A percentile compares a stretch with the other conserved stretches of the same genome.
Conservation (phyloP, 371 early-diverging fungal species). For the Syncephalastrum sp. region DNA sequence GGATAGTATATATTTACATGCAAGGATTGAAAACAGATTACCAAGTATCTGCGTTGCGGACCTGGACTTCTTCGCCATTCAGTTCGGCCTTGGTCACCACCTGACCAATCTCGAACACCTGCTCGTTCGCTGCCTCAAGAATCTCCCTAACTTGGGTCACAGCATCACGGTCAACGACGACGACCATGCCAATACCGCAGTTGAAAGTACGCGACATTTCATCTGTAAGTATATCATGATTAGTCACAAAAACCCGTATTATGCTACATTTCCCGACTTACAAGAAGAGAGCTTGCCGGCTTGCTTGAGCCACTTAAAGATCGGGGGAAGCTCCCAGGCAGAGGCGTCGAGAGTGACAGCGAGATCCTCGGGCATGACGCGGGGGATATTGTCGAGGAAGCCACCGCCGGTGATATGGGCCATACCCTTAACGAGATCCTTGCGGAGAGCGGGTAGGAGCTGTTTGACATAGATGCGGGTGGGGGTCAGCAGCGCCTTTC, state of each 20-base stretch:
- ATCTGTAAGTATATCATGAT: conserved; percentile 23
- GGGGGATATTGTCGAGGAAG: conserved; percentile 95
- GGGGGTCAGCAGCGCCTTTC: conserved; percentile 86
- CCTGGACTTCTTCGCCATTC: conserved; percentile 59
- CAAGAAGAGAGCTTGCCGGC: conserved; percentile 78
- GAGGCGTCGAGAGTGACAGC: conserved; percentile 80
- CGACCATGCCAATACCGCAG: conserved; percentile 97
- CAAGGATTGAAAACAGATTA: conserved; percentile 15
- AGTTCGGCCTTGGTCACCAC: conserved; percentile 54
- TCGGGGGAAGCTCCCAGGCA: conserved; percentile 81
- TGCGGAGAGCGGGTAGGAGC: conserved; percentile 78
- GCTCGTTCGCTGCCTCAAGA: conserved; percentile 67
- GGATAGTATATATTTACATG: too few species aligned
- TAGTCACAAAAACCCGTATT: background rate
- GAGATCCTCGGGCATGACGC: conserved; percentile 83
- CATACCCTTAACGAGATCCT: conserved; percentile 88
- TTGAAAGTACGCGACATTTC: conserved; percentile 98
- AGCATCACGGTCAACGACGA: conserved; percentile 73
- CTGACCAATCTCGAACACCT: conserved; percentile 60
- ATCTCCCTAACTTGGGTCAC: conserved; percentile 60
- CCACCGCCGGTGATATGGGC: conserved; percentile 98
- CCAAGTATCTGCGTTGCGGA: conserved; percentile 53
- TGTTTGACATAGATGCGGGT: conserved; percentile 94
- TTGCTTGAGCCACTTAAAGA: conserved; percentile 92
- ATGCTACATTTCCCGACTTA: conserved; percentile 9